phyloP scores from a whole-genome alignment of 805 yeast genomes.

The Wickerhamomyces silvicola region DNA sequence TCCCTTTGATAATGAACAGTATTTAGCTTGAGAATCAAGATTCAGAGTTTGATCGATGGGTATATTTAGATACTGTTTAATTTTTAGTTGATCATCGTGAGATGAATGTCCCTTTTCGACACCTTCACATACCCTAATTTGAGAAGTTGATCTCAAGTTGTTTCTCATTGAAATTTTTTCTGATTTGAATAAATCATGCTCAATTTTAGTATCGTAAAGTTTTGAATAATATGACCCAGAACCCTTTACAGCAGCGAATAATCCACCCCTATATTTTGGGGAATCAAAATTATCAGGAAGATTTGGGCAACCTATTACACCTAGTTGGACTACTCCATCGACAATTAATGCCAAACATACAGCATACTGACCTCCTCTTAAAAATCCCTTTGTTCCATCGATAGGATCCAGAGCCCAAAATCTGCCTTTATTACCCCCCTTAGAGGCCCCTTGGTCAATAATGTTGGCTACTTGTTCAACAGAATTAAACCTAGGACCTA shows the following conservation, averaged over 20 bases:
- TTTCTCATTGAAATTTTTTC: slow-evolving; percentile 46
- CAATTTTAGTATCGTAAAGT: slow-evolving; percentile 28
- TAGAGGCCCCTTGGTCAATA: slow-evolving; percentile 73
- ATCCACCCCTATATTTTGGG: slow-evolving; percentile 53
- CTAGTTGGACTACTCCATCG: slow-evolving; percentile 78
- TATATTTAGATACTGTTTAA: slow-evolving; percentile 60
- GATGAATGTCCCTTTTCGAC: slow-evolving; percentile 95
- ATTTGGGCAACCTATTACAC: slow-evolving; percentile 96
- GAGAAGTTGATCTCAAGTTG: slow-evolving; percentile 34
- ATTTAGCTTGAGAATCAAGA: slow-evolving; percentile 94
- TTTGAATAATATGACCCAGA: slow-evolving; percentile 52
- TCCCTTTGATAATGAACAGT: slow-evolving; percentile 86
- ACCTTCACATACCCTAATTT: slow-evolving; percentile 77
- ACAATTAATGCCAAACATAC: slow-evolving; percentile 88
- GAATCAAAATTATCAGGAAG: slow-evolving; percentile 39
- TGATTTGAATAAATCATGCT: slow-evolving; percentile 27
- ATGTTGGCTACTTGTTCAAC: slow-evolving; percentile 49
- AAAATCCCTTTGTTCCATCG: slow-evolving; percentile 95
- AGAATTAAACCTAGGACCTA: slow-evolving; percentile 34
- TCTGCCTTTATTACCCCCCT: slow-evolving; percentile 75
- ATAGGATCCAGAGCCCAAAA: slow-evolving; percentile 98
- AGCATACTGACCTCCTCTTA: slow-evolving; percentile 95
- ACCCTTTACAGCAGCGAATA: slow-evolving; percentile 64
- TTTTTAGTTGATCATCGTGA: slow-evolving; percentile 74
- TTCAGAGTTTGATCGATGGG: slow-evolving; percentile 57